A percentile compares a stretch with the other conserved stretches of the same genome.
These are phyloP conservation scores for Fusarium acutatum DNA, from an alignment of 2,329 filamentous ascomycete genomes.

Conservation along the genomic window DNA sequence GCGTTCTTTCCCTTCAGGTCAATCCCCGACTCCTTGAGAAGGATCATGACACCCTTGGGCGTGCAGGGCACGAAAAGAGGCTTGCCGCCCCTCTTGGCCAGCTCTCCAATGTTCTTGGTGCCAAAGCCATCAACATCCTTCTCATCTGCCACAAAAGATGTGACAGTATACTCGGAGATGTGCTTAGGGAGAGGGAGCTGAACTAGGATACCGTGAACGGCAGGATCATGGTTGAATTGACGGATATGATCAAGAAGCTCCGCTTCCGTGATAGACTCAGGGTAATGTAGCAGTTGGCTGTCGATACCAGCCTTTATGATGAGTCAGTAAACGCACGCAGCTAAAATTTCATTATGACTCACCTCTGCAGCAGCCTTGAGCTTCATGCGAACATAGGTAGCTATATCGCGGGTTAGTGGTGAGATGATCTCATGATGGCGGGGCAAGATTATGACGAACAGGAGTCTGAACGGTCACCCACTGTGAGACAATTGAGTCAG, in stretches of 20 bases:
- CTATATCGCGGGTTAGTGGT: slow-evolving; percentile 54
- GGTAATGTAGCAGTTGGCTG: slow-evolving; percentile 86
- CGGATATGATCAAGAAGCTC: slow-evolving; percentile 87
- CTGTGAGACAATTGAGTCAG: slow-evolving; percentile 56
- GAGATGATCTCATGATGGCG: slow-evolving; percentile 29
- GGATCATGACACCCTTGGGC: slow-evolving; percentile 94
- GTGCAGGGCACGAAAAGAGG: slow-evolving; percentile 95
- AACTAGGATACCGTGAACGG: slow-evolving; percentile 91
- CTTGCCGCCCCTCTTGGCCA: slow-evolving; percentile 91
- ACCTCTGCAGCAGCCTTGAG: slow-evolving; percentile 95
- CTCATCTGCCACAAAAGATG: slow-evolving; percentile 87
- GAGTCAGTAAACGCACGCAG: neutral
- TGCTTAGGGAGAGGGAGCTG: slow-evolving; percentile 90
- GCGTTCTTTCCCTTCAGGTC: slow-evolving; percentile 89
- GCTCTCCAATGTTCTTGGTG: slow-evolving; percentile 91
- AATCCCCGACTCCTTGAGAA: slow-evolving; percentile 84
- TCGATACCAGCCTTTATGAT: slow-evolving; percentile 78
- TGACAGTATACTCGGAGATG: slow-evolving; percentile 89
- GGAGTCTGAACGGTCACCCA: slow-evolving; percentile 92
- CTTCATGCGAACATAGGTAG: slow-evolving; percentile 99
- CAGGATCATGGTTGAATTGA: slow-evolving; percentile 84
- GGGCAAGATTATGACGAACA: slow-evolving; percentile 59
- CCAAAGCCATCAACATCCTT: slow-evolving; percentile 99
- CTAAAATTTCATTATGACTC: slow-evolving; percentile 37
- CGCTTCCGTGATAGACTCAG: slow-evolving; percentile 80